A percentile compares a stretch with the other conserved stretches of the same genome.
Evolutionary conservation across 176 grass and related monocot species (phyloP).

Genomic region (Puya raimondii): DNA sequence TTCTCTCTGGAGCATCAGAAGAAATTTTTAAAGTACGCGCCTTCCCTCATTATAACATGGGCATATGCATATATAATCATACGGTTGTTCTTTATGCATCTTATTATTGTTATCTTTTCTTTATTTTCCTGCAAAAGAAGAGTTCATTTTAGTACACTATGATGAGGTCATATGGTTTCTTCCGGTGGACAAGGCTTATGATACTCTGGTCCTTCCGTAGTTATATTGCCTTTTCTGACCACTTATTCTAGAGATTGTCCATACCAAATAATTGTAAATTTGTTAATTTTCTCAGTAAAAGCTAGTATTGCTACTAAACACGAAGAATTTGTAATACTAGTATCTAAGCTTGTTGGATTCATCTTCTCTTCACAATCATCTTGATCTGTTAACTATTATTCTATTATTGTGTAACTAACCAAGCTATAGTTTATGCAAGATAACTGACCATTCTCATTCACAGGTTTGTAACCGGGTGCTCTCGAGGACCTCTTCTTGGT

Average conservation of each 20-base stretch:
- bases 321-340: background rate
- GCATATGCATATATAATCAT: too few relatives aligned
- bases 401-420: background rate
- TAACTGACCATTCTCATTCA: conserved; percentile 7
- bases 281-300: background rate
- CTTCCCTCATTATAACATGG: conserved; percentile 1
- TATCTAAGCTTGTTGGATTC: background rate
- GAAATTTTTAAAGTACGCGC: conserved; percentile 80
- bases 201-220: background rate
- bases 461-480: conserved; percentile 98
- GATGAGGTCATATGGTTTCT: background rate
- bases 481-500: conserved; percentile 91
- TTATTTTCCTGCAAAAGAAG: too few relatives aligned
- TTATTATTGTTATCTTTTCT: too few relatives aligned
- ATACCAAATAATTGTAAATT: background rate
- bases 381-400: background rate
- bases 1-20: conserved; percentile 78
- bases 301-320: background rate
- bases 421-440: background rate
- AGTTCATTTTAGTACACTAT: background rate
- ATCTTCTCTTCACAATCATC: background rate
- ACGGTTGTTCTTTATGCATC: too few relatives aligned
- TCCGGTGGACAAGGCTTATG: background rate
- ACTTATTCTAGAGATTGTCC: background rate
- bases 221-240: background rate